These are phyloP conservation scores for Trichosanthes cucumerina DNA, from an alignment of 306 rosid genomes.

Conservation along the genomic window DNA sequence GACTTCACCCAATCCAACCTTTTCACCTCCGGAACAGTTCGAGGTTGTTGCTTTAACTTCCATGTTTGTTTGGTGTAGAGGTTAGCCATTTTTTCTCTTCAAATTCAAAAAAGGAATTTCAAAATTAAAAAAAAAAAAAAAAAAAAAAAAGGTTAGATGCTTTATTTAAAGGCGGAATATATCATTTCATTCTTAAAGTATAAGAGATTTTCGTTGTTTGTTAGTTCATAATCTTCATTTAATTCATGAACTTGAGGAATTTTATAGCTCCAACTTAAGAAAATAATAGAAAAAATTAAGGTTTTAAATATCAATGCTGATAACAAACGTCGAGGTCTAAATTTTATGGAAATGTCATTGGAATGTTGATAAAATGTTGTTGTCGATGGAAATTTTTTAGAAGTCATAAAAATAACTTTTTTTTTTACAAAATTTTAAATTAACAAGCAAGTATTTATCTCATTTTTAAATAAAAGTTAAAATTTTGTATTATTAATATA, in stretches of 20 bases:
- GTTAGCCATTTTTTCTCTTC: not conserved
- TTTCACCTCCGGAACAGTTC: not conserved
- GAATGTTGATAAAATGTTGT: no score
- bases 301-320: not conserved
- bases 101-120: not conserved
- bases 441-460: no score
- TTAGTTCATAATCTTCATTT: no score
- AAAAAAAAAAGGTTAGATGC: not conserved
- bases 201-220: not conserved
- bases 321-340: no score
- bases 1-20: constrained; percentile 58
- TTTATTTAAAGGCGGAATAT: no score
- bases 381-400: not conserved
- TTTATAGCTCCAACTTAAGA: not conserved
- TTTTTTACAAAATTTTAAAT: no score
- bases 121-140: no score
- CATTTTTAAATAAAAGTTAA: no score
- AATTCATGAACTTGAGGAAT: not conserved
- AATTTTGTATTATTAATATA: no score
- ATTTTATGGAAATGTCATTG: no score
- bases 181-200: no score
- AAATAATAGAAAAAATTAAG: not conserved
- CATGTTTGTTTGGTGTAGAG: not conserved
- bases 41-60: not conserved
- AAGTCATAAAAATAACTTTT: no score